Base-by-base conservation (phyloP, 331 rosid species). In the Stylosanthes scabra region DNA sequence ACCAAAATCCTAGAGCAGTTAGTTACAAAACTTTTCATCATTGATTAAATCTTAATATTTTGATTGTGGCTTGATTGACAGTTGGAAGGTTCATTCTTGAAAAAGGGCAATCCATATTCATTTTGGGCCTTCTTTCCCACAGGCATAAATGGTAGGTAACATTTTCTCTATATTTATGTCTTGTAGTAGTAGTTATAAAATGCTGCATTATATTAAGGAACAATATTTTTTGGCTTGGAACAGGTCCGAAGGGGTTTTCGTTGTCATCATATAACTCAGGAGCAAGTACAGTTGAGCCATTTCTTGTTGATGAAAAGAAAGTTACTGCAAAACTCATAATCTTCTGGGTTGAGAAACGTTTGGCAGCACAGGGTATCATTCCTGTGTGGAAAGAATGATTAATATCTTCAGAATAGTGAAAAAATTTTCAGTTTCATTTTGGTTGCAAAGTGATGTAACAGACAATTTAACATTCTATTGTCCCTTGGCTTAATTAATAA, bases 231-330 rank as follows among this genome's bases (percentile, higher is more conserved):
- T 59, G 28, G 28, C 7, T 55, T 75, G 54, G 54, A 66, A 71
- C 85, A 92, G 97, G 99, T 73, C 97, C 99, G 44, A 95, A 95
- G 70, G 99, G 97, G 56, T 90, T 95, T 81, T 83, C 99, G n/a
- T 45, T 92, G 25, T 92, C 97, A 69, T 92, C 97, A 1, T 91
- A 86, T 74, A 96, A 92, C 71, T 51, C 75, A 55, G 90, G 16
- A 82, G 85, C 88, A 71, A 90, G 99, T 83, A 91, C 97, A 0
- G 96, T 95, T 27, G 99, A 95, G 72, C 97, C 99, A 6, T 95
- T 95, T 78, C 96, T 92, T 3, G 8, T 88, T 42, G 99, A 95
- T 59, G 99, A 95, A 85, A 95, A 87, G 93, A 95, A 84, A 79
- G 78, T 92, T 9, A 90, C 96, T 2, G 89, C 89, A 74, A 92